phyloP scores from a whole-genome alignment of 2,329 filamentous ascomycete genomes.

The Colletotrichum chlorophyti region DNA sequence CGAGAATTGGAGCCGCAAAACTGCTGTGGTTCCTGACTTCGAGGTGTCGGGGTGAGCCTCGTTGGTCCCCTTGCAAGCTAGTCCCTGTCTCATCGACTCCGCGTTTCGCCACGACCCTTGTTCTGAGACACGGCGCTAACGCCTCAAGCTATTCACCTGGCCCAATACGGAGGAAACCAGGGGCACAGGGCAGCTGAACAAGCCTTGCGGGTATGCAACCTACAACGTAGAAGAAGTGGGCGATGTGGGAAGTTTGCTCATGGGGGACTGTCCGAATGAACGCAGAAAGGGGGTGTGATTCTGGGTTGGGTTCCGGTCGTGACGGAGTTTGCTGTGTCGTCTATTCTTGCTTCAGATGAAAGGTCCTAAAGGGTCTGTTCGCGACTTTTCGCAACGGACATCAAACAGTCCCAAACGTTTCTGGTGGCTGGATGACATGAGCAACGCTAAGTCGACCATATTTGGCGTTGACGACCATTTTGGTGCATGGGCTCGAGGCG shows the following conservation, averaged over 20 bases:
- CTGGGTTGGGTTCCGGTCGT: background rate
- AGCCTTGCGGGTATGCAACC: background rate
- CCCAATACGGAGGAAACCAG: background rate
- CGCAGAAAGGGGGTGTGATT: too few species aligned
- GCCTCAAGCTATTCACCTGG: slow-evolving; percentile 17
- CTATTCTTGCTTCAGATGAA: slow-evolving; percentile 25
- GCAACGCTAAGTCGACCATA: too few species aligned
- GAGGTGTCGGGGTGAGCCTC: background rate
- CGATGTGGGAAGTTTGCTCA: too few species aligned
- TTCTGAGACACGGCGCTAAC: slow-evolving; percentile 28
- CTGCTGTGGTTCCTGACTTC: background rate
- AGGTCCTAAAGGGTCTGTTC: background rate
- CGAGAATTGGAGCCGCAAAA: slow-evolving; percentile 8
- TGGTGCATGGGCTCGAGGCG: too few species aligned
- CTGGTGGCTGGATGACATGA: slow-evolving; percentile 19
- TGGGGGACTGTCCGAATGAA: too few species aligned
- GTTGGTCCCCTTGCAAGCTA: slow-evolving; percentile 1
- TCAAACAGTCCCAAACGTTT: slow-evolving; percentile 29
- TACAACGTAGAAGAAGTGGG: too few species aligned
- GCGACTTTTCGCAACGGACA: slow-evolving; percentile 21
- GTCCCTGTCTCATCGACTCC: background rate
- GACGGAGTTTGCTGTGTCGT: slow-evolving; percentile 15
- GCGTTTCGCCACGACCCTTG: slow-evolving; percentile 20
- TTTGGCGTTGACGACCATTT: background rate
- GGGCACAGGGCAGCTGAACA: background rate